These are phyloP conservation scores for Beauveria pseudobassiana DNA, from an alignment of 2,329 filamentous ascomycete species.

Conservation along the genomic window DNA sequence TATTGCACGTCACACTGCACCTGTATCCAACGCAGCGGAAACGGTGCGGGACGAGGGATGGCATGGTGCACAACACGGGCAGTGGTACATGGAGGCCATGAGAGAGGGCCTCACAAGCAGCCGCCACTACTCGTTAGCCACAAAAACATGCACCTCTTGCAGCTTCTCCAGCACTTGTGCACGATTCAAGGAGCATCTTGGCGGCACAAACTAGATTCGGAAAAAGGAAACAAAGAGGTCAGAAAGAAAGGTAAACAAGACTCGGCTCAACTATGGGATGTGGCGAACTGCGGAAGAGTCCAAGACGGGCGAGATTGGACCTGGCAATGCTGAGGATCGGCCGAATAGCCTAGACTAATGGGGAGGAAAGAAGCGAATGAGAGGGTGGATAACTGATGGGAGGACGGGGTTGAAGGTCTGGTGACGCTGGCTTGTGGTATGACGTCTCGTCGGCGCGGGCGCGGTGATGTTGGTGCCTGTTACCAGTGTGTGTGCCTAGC, in stretches of 20 bases:
- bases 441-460: slow-evolving; percentile 7
- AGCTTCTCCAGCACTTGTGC: neutral
- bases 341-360: neutral
- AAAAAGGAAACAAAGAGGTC: neutral
- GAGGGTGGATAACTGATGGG: neutral
- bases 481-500: neutral
- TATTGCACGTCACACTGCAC: neutral
- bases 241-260: neutral
- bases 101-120: neutral
- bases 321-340: neutral
- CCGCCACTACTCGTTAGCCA: neutral
- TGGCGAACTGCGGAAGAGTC: neutral
- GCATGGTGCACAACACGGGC: neutral
- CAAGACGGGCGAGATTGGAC: neutral
- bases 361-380: neutral
- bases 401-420: slow-evolving; percentile 3
- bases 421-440: slow-evolving; percentile 10
- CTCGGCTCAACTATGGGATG: neutral
- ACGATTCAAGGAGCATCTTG: neutral
- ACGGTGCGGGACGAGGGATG: neutral
- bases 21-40: neutral
- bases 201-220: neutral
- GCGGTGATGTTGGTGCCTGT: neutral
- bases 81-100: neutral
- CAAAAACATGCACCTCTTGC: neutral